Evolutionary conservation across 495 filamentous ascomycete species (phyloP), one percentile per base, ranked within the genome.

Genomic region (Thermothielavioides terrestris): DNA sequence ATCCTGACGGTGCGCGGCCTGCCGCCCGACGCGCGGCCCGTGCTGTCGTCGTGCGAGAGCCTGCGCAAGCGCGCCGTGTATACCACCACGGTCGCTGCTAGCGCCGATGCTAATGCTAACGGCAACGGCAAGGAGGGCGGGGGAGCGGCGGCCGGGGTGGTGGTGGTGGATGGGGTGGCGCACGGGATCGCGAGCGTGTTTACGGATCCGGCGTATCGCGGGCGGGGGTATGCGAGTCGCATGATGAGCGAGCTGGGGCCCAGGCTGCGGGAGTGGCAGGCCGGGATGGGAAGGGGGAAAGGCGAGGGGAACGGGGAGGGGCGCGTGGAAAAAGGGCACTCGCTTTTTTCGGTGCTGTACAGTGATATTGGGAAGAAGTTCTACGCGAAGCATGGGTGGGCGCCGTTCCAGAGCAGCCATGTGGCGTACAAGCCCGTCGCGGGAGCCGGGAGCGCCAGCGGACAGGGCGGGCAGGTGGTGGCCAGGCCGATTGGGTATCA

Each of bases 321-420:
- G 9, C 63, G 10, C 1, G 30, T n/a, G 22, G 30, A 46, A 8
- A 34, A 40, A 25, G 41, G 22, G 32, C 44, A 21, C 0, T 25
- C 66, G 12, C 50, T 80, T 17, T 89, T 86, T 60, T 84, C 83
- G 8, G 78, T 91, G 21, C 67, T 98, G 27, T 98, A 84, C 67
- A 96, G 90, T 9, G 92, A 98, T 65, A 95, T 98, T 58, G 92
- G 92, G 4, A 95, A 94, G 72, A 66, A 66, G n/a, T 96, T 94
- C 66, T 98, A 96, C 65, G 77, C 88, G 7, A 76, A 74, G 42
- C 77, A 79, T 53, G 92, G 89, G 23, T 98, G 92, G 92, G 67
- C 77, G 44, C 75, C 84, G 0, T 90, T 82, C 56, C 67, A 69
- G 8, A 89, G 84, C 25, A 70, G 75, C 14, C 91, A 95, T 52